Evolutionary conservation across 306 rosid species (phyloP), one percentile per base, ranked within the genome.

Genomic region (Dryas alaskensis): DNA sequence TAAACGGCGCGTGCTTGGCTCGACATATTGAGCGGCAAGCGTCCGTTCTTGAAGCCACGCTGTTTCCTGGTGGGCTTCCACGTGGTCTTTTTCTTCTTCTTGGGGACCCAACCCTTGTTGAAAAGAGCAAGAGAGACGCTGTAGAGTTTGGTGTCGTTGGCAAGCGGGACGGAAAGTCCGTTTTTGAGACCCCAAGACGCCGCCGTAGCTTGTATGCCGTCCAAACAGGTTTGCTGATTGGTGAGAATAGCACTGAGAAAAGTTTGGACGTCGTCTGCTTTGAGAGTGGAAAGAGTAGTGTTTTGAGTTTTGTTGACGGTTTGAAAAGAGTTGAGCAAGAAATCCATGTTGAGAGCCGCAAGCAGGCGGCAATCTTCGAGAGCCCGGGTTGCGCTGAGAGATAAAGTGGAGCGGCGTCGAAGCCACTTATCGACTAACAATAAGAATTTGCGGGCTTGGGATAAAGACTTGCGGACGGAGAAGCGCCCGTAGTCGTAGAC

Each of bases 141-240:
- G 70, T 89, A 93, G 6, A 91, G 90, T 73, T 91, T 93, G 8
- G 96, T 87, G 82, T 91, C 96, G 50, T 83, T 77, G 16, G 87
- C 80, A n/a, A 93, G 88, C 0, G 98, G 98, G 11, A 67, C 5
- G 0, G 86, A 72, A 11, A 93, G 83, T 6, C 91, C 97, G n/a
- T 85, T 88, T 16, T 65, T 79, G 2, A 89, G 10, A 27, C 84
- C 82, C 90, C 91, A 89, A 70, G 96, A 79, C 0, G 94, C 83
- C 4, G 96, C 93, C 5, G 90, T 81, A 11, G 87, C 84, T 67
- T 86, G 86, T 6, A 93, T 75, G 39, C 98, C 97, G 8, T 93
- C 98, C 42, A 81, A 43, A 65, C 98, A 93, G 1, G 98, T 91
- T 70, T 93, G 96, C 59, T 86, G 87, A 80, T 93, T 91, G 7